phyloP scores from a whole-genome alignment of 768 basidiomycete species.

The Trametes elegans region DNA sequence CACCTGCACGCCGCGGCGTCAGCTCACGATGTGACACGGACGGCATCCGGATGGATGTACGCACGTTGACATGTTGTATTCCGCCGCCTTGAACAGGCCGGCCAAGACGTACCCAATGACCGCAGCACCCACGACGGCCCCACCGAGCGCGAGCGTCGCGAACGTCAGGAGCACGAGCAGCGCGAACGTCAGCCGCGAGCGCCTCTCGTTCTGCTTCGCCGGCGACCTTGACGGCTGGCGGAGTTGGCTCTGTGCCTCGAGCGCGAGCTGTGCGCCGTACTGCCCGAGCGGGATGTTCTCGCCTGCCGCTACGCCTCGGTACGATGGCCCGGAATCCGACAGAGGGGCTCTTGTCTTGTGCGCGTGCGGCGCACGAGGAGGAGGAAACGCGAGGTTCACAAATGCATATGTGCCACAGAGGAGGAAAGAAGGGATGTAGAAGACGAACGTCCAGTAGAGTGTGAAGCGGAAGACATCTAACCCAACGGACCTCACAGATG shows the following conservation, averaged over 20 bases:
- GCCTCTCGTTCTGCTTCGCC: conserved; percentile 30
- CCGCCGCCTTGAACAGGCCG: conserved; percentile 37
- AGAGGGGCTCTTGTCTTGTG: background rate
- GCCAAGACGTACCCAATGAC: conserved; percentile 39
- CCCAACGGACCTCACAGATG: background rate
- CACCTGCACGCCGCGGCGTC: conserved; percentile 29
- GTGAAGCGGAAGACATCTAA: conserved; percentile 46
- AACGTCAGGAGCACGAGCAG: conserved; percentile 40
- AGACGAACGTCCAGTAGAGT: conserved; percentile 47
- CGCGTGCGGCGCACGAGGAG: conserved; percentile 21
- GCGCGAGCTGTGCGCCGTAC: conserved; percentile 1
- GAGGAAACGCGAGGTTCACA: conserved; percentile 40
- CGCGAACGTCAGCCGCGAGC: conserved; percentile 40
- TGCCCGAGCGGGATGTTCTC: conserved; percentile 20
- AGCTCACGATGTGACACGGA: background rate
- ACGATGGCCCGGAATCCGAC: conserved; percentile 7
- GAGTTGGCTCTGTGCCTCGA: background rate
- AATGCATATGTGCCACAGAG: conserved; percentile 42
- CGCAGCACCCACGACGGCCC: conserved; percentile 39
- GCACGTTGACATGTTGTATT: conserved; percentile 42
- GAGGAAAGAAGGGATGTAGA: conserved; percentile 42
- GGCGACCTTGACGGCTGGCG: conserved; percentile 14
- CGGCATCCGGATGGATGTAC: conserved; percentile 10
- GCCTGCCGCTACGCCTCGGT: conserved; percentile 9
- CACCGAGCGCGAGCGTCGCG: conserved; percentile 32